These are phyloP conservation scores for Lindgomyces ingoldianus DNA, from an alignment of 495 filamentous ascomycete genomes.

Conservation along the genomic window DNA sequence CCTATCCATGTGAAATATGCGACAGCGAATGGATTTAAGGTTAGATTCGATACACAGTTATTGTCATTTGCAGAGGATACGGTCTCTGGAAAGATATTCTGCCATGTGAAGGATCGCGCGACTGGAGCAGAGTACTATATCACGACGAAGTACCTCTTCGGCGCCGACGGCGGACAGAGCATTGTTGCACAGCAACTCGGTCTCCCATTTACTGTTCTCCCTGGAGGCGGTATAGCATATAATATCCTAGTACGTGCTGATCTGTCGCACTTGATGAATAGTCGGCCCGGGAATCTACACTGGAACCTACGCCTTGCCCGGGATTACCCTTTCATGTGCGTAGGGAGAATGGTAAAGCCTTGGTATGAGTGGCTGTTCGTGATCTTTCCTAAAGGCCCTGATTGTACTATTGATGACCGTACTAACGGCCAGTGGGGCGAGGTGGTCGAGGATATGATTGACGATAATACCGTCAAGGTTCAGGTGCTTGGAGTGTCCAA, in stretches of 20 bases:
- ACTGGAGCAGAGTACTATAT: conserved; percentile 49
- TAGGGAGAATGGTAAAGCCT: conserved; percentile 57
- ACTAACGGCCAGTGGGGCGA: conserved; percentile 49
- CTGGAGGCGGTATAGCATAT: conserved; percentile 19
- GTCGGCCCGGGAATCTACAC: conserved; percentile 58
- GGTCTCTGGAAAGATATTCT: conserved; percentile 42
- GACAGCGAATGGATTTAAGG: conserved; percentile 44
- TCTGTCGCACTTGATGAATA: conserved; percentile 52
- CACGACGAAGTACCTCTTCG: conserved; percentile 58
- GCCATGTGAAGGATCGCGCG: conserved; percentile 48
- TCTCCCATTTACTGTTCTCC: conserved; percentile 12
- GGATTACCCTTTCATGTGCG: conserved; percentile 48
- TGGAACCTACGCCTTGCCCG: conserved; percentile 56
- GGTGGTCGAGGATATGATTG: conserved; percentile 53
- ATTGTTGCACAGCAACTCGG: conserved; percentile 41
- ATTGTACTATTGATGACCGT: conserved; percentile 39
- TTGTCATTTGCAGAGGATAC: conserved; percentile 39
- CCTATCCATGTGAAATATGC: conserved; percentile 50
- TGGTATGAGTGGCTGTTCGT: conserved; percentile 61
- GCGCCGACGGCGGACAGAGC: conserved; percentile 59
- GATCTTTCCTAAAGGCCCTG: conserved; percentile 47
- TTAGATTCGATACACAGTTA: conserved; percentile 48
- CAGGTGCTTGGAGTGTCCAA: conserved; percentile 52
- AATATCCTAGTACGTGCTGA: conserved; percentile 50
- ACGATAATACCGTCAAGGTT: conserved; percentile 49